Conservation (phyloP, 805 yeast species). For the Metschnikowia dekortorum region DNA sequence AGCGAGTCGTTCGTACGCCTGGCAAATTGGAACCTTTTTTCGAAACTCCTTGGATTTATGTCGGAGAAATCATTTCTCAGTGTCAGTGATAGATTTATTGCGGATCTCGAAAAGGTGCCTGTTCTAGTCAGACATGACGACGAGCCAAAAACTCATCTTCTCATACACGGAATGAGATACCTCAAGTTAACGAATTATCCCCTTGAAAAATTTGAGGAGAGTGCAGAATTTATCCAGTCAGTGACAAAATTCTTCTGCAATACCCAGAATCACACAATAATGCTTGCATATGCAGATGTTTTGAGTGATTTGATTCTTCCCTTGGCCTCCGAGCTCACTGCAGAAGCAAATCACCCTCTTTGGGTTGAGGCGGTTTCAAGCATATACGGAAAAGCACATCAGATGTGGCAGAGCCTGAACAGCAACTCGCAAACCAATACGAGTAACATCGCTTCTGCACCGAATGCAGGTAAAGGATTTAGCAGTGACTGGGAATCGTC, state of each 20-base stretch:
- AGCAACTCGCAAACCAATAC: conserved; percentile 1
- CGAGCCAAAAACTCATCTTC: conserved; percentile 59
- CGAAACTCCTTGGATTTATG: conserved; percentile 86
- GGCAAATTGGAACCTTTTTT: conserved; percentile 91
- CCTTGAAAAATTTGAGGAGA: conserved; percentile 83
- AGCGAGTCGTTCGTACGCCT: conserved; percentile 66
- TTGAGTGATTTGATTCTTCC: conserved; percentile 72
- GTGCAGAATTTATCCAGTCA: conserved; percentile 85
- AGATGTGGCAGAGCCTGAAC: conserved; percentile 32
- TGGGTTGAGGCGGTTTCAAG: conserved; percentile 81
- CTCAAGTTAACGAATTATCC: conserved; percentile 78
- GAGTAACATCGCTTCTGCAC: conserved; percentile 1
- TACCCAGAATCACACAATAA: conserved; percentile 60
- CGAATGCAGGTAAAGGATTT: conserved; percentile 1
- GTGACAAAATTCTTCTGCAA: conserved; percentile 74
- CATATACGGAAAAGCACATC: conserved; percentile 50
- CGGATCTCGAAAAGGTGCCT: conserved; percentile 84
- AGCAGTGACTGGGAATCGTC: conserved; percentile 59
- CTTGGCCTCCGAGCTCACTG: conserved; percentile 79
- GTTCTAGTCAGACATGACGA: conserved; percentile 27
- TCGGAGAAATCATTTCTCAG: conserved; percentile 76
- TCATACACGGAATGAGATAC: conserved; percentile 91
- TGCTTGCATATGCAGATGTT: conserved; percentile 81
- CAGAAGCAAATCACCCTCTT: conserved; percentile 92
- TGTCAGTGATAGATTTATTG: conserved; percentile 90